These are phyloP conservation scores for Lentinula raphanica DNA, from an alignment of 768 basidiomycete genomes.

Conservation along the genomic window DNA sequence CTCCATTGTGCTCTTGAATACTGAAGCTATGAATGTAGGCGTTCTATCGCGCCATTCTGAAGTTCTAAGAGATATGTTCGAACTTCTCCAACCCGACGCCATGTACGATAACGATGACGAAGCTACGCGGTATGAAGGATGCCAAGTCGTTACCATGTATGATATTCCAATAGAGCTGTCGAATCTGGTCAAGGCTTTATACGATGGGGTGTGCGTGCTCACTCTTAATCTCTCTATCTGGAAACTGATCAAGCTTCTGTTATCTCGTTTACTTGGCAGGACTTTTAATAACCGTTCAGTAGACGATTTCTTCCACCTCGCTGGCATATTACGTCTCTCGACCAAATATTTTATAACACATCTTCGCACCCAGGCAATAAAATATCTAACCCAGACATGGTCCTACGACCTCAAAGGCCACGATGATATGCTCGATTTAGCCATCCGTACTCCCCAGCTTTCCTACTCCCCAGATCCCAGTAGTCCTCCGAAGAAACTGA, in stretches of 20 bases:
- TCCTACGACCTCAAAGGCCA: slow-evolving; percentile 48
- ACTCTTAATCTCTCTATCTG: not conserved
- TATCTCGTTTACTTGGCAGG: slow-evolving; percentile 16
- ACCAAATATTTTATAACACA: slow-evolving; percentile 55
- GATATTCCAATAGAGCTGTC: slow-evolving; percentile 46
- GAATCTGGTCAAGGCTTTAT: slow-evolving; percentile 46
- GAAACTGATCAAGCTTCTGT: not conserved
- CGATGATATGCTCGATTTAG: slow-evolving; percentile 49
- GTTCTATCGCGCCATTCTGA: slow-evolving; percentile 50
- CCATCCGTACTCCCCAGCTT: slow-evolving; percentile 35
- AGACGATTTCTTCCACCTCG: slow-evolving; percentile 52
- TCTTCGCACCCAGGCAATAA: slow-evolving; percentile 48
- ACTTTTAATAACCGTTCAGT: slow-evolving; percentile 32
- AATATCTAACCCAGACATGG: slow-evolving; percentile 46
- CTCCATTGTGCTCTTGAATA: not conserved
- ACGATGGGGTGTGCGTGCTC: slow-evolving; percentile 49
- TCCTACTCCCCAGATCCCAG: not conserved
- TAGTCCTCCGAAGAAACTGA: slow-evolving; percentile 26
- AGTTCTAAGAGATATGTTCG: slow-evolving; percentile 52
- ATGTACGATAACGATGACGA: slow-evolving; percentile 22
- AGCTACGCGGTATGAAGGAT: slow-evolving; percentile 28
- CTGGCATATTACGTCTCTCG: slow-evolving; percentile 51
- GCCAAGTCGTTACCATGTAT: slow-evolving; percentile 48
- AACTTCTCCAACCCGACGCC: slow-evolving; percentile 35
- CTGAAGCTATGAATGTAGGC: not conserved